phyloP scores from a whole-genome alignment of 768 basidiomycete genomes.

The Boletellus sp. region DNA sequence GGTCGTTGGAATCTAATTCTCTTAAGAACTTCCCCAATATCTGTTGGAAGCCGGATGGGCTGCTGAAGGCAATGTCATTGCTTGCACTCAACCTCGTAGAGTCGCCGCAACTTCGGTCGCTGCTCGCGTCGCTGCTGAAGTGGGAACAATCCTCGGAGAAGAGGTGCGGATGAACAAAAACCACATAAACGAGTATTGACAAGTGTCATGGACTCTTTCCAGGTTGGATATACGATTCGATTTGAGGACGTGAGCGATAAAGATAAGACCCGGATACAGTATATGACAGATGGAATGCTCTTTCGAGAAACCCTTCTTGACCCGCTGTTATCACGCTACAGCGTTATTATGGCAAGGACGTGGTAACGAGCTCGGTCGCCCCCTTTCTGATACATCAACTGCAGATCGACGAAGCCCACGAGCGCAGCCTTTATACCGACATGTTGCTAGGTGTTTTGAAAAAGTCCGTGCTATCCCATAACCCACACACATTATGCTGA shows the following conservation, averaged over 20 bases:
- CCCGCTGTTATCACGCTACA: constrained; percentile 87
- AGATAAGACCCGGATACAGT: constrained; percentile 82
- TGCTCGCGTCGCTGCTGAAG: constrained; percentile 84
- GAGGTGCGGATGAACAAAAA: constrained; percentile 48
- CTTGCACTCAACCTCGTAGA: constrained; percentile 88
- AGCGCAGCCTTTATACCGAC: constrained; percentile 94
- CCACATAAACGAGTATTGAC: neutral
- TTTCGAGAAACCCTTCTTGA: constrained; percentile 93
- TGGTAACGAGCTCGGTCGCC: neutral
- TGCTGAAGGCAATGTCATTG: constrained; percentile 73
- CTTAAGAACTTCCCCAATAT: constrained; percentile 89
- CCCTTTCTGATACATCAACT: neutral
- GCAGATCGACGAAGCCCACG: constrained; percentile 97
- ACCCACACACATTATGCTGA: constrained; percentile 1
- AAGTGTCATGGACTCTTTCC: constrained; percentile 4
- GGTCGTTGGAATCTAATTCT: constrained; percentile 3
- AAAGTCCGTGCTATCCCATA: constrained; percentile 54
- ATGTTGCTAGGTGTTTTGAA: constrained; percentile 87
- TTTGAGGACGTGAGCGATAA: constrained; percentile 92
- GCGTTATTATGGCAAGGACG: constrained; percentile 83
- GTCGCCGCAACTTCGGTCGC: constrained; percentile 97
- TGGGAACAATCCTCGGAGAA: constrained; percentile 84
- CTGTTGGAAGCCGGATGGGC: constrained; percentile 94
- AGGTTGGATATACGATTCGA: constrained; percentile 98
- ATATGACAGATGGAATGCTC: constrained; percentile 98